Percentiles rank a stretch among this genome's conserved stretches.
phyloP scores from a whole-genome alignment of 176 grass and related monocot species.

The Bothriochloa decipiens region DNA sequence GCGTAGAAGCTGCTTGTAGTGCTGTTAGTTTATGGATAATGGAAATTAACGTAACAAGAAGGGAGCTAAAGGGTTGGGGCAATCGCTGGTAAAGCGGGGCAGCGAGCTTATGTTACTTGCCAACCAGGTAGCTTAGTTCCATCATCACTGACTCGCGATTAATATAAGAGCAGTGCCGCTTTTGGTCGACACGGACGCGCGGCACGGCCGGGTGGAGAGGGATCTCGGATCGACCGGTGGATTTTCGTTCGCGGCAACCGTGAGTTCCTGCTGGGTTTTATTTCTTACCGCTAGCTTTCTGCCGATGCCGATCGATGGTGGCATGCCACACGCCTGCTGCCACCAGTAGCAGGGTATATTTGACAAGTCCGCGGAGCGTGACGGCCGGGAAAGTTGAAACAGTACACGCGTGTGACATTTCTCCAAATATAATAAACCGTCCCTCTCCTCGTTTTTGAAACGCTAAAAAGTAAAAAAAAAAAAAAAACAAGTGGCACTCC shows the following conservation, averaged over 20 bases:
- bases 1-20: background rate
- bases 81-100: background rate
- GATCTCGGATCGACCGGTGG: background rate
- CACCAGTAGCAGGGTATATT: background rate
- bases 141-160: conserved; percentile 3
- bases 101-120: background rate
- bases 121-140: background rate
- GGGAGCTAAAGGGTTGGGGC: background rate
- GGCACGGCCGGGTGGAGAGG: background rate
- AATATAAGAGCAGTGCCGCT: background rate
- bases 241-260: background rate
- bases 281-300: background rate
- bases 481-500: background rate
- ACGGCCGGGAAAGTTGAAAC: conserved; percentile 16
- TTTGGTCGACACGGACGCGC: conserved; percentile 40
- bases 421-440: background rate
- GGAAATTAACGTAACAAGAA: background rate
- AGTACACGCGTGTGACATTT: background rate
- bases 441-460: background rate
- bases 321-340: background rate
- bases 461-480: too few relatives aligned
- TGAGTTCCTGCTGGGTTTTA: background rate
- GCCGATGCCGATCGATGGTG: conserved; percentile 17
- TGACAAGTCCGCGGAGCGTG: background rate
- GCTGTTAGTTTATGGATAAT: conserved; percentile 17